Percentiles rank a stretch among this genome's conserved stretches.
Conservation (phyloP, 2,329 filamentous ascomycete genomes). For the Hymenoscyphus infarciens region DNA sequence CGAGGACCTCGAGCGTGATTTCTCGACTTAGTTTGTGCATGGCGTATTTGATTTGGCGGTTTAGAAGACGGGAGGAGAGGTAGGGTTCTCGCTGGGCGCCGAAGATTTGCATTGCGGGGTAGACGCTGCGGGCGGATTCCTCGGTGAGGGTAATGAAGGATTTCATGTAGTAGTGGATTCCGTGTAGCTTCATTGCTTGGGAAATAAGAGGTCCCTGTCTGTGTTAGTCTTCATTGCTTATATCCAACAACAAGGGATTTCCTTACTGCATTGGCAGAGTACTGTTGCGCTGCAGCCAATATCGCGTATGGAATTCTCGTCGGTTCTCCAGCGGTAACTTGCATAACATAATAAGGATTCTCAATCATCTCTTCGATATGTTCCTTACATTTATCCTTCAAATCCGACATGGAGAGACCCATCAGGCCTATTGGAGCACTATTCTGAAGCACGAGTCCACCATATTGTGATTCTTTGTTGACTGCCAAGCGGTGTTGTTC, state of each 20-base stretch:
- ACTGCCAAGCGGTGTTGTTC: conserved; percentile 17
- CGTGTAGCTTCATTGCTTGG: conserved; percentile 27
- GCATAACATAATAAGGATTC: conserved; percentile 20
- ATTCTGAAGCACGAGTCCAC: conserved; percentile 14
- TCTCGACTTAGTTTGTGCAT: conserved; percentile 26
- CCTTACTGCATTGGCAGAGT: conserved; percentile 20
- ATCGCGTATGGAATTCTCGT: conserved; percentile 18
- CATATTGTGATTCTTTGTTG: conserved; percentile 9
- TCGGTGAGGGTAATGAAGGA: conserved; percentile 25
- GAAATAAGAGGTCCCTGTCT: conserved; percentile 10
- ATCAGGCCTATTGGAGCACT: conserved; percentile 26
- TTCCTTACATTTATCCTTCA: conserved; percentile 23
- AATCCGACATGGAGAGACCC: conserved; percentile 15
- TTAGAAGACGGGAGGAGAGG: conserved; percentile 27
- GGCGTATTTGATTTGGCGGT: conserved; percentile 27
- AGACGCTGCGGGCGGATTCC: conserved; percentile 18
- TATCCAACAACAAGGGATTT: not conserved
- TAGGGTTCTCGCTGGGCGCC: conserved; percentile 15
- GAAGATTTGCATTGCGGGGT: conserved; percentile 8
- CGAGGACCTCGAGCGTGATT: conserved; percentile 21
- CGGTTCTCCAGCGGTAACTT: conserved; percentile 21
- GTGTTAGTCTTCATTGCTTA: not conserved
- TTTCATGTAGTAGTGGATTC: conserved; percentile 30
- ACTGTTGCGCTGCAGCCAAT: conserved; percentile 20
- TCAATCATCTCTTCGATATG: conserved; percentile 28